Evolutionary conservation across 768 basidiomycete genomes (phyloP), one percentile per base, ranked within the genome.

Genomic region (Leccinum incarnatum): DNA sequence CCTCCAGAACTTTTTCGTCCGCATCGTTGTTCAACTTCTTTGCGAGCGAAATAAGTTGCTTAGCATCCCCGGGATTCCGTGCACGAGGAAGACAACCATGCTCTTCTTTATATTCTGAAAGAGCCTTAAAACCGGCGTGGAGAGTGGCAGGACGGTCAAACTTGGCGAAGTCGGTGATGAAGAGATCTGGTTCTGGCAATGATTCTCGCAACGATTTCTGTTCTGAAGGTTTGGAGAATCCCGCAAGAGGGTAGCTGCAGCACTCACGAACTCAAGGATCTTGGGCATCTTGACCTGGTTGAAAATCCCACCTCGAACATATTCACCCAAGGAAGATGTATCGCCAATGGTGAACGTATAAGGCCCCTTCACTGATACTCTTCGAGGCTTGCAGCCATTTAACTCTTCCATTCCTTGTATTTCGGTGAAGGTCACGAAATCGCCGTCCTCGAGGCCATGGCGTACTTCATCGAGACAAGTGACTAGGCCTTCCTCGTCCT

Each of bases 241-340:
- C 27, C 30, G 17, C 0, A 21, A 52, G 40, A 63, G 14, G 37
- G 51, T 29, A 17, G 25, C 12, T 40, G 15, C 25, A 45, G 27
- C 3, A 81, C 94, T 69, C 67, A 98, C 96, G 68, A 98, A 99
- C 71, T 94, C 85, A 51, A 98, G 77, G 52, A 94, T 82, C 77
- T 96, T 98, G 10, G 97, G 97, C 94, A 98, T 96, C 78, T 98
- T 99, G 62, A 98, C 95, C 74, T 99, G 97, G 7, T 92, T 94
- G 73, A 98, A 99, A 61, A 95, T 89, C 37, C 97, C 97, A 25
- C 96, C 97, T 29, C 84, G 71, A 64, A 87, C 84, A 76, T 98
- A 98, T 48, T 83, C 79, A 27, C 86, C 80, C 11, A 97, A 71
- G 36, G 81, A 81, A 30, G 87, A 83, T 2, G 95, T 98, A 71